Conservation (phyloP, 306 rosid species). For the Glycyrrhiza uralensis region DNA sequence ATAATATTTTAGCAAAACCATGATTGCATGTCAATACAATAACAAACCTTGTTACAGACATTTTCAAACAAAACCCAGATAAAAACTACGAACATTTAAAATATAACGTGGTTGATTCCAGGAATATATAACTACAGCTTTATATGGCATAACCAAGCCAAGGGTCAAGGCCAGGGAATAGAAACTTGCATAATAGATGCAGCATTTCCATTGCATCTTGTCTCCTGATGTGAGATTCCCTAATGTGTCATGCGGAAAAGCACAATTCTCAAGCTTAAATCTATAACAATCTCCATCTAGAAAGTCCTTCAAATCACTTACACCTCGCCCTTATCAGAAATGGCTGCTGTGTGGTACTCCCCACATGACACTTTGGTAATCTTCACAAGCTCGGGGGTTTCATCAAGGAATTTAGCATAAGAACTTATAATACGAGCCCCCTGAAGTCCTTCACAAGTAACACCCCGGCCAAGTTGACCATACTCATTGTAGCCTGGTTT, state of each 20-base stretch:
- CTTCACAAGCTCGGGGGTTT: slow-evolving; percentile 90
- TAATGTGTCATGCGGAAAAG: slow-evolving; percentile 63
- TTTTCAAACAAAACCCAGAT: slow-evolving; percentile 4
- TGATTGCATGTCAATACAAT: not conserved
- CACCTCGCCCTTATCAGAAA: slow-evolving; percentile 93
- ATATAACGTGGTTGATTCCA: slow-evolving; percentile 11
- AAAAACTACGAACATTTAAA: not conserved
- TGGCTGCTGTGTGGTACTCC: slow-evolving; percentile 94
- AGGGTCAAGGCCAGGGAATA: slow-evolving; percentile 45
- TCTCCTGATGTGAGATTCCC: slow-evolving; percentile 59
- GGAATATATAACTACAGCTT: slow-evolving; percentile 14
- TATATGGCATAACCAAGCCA: slow-evolving; percentile 36
- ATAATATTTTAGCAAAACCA: not conserved
- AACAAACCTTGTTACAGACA: not conserved
- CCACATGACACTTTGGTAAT: slow-evolving; percentile 92
- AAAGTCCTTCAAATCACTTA: slow-evolving; percentile 75
- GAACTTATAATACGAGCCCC: slow-evolving; percentile 71
- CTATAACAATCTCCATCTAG: slow-evolving; percentile 61
- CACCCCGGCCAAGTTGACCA: slow-evolving; percentile 97
- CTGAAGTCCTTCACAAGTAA: slow-evolving; percentile 93
- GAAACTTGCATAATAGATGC: slow-evolving; percentile 63
- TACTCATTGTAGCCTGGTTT: slow-evolving; percentile 94
- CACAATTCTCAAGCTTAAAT: slow-evolving; percentile 57
- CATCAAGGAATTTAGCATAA: slow-evolving; percentile 89
- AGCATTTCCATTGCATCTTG: slow-evolving; percentile 56